Percentiles rank a stretch among this genome's conserved stretches.
Evolutionary conservation across 1,284 basidiomycete genomes (phyloP).

Genomic region (Ceratobasidium sp.): DNA sequence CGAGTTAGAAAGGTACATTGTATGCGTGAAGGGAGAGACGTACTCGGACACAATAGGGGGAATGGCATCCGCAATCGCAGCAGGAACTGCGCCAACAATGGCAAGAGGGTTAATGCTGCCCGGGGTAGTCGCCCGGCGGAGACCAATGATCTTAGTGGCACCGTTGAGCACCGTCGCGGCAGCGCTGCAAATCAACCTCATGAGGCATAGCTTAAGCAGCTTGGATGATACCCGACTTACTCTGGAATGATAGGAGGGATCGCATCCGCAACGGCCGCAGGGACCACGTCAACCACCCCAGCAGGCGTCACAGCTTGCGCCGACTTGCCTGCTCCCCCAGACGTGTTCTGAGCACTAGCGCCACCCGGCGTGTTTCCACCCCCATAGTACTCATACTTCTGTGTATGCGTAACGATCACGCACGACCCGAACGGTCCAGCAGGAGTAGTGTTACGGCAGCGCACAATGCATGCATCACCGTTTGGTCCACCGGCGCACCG

Average conservation of each 20-base stretch:
- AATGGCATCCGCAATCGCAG: not conserved
- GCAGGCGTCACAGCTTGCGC: not conserved
- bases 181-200: not conserved
- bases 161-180: conserved; percentile 11
- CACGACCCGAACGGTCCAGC: too few species aligned
- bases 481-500: too few species aligned
- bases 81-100: not conserved
- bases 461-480: conserved; percentile 39
- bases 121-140: too few species aligned
- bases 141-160: not conserved
- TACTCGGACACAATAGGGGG: conserved; percentile 1
- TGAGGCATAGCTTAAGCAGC: not conserved
- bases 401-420: conserved; percentile 14
- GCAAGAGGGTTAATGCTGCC: not conserved
- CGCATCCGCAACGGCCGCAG: conserved; percentile 12
- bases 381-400: not conserved
- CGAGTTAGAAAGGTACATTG: not conserved
- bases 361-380: not conserved
- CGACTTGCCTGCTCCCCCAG: not conserved
- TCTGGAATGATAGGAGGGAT: not conserved
- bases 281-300: not conserved
- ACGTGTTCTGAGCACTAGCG: not conserved
- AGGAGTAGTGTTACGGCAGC: conserved; percentile 45
- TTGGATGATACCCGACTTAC: not conserved
- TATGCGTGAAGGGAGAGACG: not conserved